Evolutionary conservation across 2,329 filamentous ascomycete genomes (phyloP).

Genomic region (Escovopsis sp.): DNA sequence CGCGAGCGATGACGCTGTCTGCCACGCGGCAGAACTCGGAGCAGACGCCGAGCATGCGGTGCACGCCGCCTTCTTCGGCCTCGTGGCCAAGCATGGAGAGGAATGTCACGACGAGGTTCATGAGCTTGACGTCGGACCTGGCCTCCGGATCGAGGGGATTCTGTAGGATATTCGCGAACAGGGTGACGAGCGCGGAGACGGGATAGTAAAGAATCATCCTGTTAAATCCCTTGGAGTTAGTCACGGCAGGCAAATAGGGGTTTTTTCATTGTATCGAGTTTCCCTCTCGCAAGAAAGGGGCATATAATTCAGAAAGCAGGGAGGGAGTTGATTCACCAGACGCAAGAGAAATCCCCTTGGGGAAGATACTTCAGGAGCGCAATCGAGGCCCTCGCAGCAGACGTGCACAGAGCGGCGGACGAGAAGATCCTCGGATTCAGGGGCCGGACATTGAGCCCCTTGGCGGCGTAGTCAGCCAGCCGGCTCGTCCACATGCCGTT

Average conservation of each 20-base stretch:
- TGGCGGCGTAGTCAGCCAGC: slow-evolving; percentile 85
- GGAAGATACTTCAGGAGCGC: slow-evolving; percentile 92
- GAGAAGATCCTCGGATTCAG: slow-evolving; percentile 90
- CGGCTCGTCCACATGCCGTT: slow-evolving; percentile 97
- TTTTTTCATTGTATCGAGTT: slow-evolving; percentile 22
- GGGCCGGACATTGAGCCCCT: slow-evolving; percentile 78
- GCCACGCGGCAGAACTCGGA: slow-evolving; percentile 95
- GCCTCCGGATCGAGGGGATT: slow-evolving; percentile 84
- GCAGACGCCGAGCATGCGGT: slow-evolving; percentile 85
- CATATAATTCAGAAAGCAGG: slow-evolving; percentile 80
- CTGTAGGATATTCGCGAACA: slow-evolving; percentile 93
- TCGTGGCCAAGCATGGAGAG: slow-evolving; percentile 79
- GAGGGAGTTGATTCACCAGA: slow-evolving; percentile 50
- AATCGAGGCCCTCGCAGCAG: slow-evolving; percentile 83
- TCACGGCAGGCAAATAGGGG: not conserved
- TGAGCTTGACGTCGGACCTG: slow-evolving; percentile 74
- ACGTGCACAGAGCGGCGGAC: slow-evolving; percentile 81
- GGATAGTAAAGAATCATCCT: slow-evolving; percentile 93
- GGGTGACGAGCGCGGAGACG: slow-evolving; percentile 81
- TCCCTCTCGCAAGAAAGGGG: slow-evolving; percentile 91
- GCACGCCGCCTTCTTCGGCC: slow-evolving; percentile 77
- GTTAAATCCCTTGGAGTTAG: too few relatives aligned
- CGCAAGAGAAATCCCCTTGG: slow-evolving; percentile 84
- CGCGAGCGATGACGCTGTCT: slow-evolving; percentile 76
- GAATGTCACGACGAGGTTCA: slow-evolving; percentile 88